Evolutionary conservation across 2,329 filamentous ascomycete genomes (phyloP), one percentile per base, ranked within the genome.

Genomic region (Fusarium longipes): DNA sequence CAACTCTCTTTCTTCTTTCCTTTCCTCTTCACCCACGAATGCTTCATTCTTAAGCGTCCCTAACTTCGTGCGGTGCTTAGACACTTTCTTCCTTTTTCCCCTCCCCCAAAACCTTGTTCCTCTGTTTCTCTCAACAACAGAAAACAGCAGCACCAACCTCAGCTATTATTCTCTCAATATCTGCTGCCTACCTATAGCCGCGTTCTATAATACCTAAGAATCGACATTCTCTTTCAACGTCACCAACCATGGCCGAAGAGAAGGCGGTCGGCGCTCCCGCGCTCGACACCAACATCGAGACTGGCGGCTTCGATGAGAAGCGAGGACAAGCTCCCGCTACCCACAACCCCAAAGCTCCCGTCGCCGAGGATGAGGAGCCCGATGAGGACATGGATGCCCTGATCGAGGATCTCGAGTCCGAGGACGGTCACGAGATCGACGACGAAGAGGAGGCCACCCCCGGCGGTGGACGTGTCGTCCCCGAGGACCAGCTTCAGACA

Each of bases 301-400:
- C 85, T 70, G 87, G 87, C 70, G 80, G 83, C 76, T 89, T 90
- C 77, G 84, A 89, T 77, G 88, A 91, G 82, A 90, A 90, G 83
- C 79, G 78, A 58, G 80, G 77, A 68, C 73, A 75, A 57, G 71
- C 63, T 59, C 66, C 79, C 40, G 66, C 79, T 22, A 47, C 70
- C 58, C 75, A 77, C 63, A 73, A 76, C 38, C 67, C 77, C 60
- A 77, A 78, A 74, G 73, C 76, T 61, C 82, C 81, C 74, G 77
- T 75, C 48, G 83, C 86, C 40, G 86, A 86, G 29, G 89, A 89
- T 8, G 90, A 92, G 47, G 90, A 93, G 22, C 91, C 81, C 29
- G 91, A 93, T 73, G 91, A 93, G 81, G 91, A 95, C 77, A 93
- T 97, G 71, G 92, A 96, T 76, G 88, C 89, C 75, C 85, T 97